phyloP scores from a whole-genome alignment of 805 yeast species.

The Hanseniaspora nectarophila region DNA sequence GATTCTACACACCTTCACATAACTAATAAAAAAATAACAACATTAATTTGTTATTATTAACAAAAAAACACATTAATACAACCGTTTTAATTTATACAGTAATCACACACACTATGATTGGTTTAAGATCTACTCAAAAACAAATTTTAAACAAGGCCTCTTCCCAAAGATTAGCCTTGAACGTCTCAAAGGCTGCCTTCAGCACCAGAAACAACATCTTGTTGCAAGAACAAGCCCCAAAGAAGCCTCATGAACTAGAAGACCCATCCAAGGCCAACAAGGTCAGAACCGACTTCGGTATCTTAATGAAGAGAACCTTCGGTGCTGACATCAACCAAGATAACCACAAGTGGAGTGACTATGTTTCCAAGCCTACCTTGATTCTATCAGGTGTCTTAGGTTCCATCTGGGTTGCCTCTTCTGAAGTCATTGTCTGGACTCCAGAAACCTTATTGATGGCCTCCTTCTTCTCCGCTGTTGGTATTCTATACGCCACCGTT shows the following conservation, averaged over 20 bases:
- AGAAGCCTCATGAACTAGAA: constrained; percentile 15
- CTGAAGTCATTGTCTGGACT: constrained; percentile 82
- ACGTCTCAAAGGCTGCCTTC: constrained; percentile 11
- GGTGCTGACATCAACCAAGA: constrained; percentile 14
- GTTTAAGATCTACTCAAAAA: constrained; percentile 14
- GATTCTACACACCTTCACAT: background rate
- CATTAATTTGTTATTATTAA: background rate
- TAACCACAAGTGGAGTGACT: constrained; percentile 15
- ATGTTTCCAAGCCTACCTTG: constrained; percentile 64
- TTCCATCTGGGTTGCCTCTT: constrained; percentile 83
- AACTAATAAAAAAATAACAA: too few relatives aligned
- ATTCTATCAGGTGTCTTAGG: constrained; percentile 93
- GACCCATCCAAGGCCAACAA: constrained; percentile 12
- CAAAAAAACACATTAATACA: background rate
- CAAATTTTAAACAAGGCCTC: constrained; percentile 13
- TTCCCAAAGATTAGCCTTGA: constrained; percentile 13
- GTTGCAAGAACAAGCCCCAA: constrained; percentile 15
- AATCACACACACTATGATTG: constrained; percentile 5
- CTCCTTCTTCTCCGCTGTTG: constrained; percentile 67
- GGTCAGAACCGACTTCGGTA: constrained; percentile 12
- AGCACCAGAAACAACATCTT: constrained; percentile 10
- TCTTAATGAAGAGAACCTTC: constrained; percentile 13
- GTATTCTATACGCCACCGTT: constrained; percentile 67
- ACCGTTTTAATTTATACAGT: background rate
- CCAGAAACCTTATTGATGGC: constrained; percentile 81